These are phyloP conservation scores for Trichocladium uniseriatum DNA, from an alignment of 495 filamentous ascomycete species.

Conservation along the genomic window DNA sequence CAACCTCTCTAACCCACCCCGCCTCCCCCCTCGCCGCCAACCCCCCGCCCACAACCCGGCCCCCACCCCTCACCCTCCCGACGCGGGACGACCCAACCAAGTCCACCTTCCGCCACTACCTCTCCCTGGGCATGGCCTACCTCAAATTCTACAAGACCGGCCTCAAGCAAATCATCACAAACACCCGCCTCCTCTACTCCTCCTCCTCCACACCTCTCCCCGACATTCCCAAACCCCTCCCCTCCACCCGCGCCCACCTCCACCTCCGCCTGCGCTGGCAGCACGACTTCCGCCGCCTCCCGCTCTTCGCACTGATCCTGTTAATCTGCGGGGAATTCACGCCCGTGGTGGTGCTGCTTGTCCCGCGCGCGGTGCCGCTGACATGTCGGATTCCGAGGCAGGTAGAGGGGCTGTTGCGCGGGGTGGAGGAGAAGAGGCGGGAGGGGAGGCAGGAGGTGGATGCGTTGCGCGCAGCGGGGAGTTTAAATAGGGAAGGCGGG, in stretches of 20 bases:
- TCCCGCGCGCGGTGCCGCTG: slow-evolving; percentile 60
- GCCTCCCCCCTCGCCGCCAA: slow-evolving; percentile 35
- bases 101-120: slow-evolving; percentile 36
- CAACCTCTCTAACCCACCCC: slow-evolving; percentile 2
- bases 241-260: slow-evolving; percentile 21
- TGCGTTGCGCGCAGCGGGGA: too few species aligned
- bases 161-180: slow-evolving; percentile 54
- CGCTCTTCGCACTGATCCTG: slow-evolving; percentile 62
- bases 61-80: slow-evolving; percentile 49
- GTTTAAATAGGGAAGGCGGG: too few species aligned
- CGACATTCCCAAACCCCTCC: too few species aligned
- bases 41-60: slow-evolving; percentile 49
- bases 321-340: slow-evolving; percentile 77
- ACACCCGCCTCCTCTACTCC: slow-evolving; percentile 28
- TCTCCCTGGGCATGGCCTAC: slow-evolving; percentile 49
- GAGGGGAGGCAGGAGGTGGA: too few species aligned
- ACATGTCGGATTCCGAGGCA: slow-evolving; percentile 77
- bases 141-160: slow-evolving; percentile 81
- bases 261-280: slow-evolving; percentile 28
- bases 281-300: slow-evolving; percentile 65
- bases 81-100: slow-evolving; percentile 21
- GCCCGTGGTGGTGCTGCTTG: slow-evolving; percentile 59
- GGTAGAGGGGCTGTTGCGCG: slow-evolving; percentile 44
- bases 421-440: too few species aligned
- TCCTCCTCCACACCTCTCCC: slow-evolving; percentile 4